Evolutionary conservation across 1,139 yeast species (phyloP).

Genomic region (Petasospora rhodanensis): DNA sequence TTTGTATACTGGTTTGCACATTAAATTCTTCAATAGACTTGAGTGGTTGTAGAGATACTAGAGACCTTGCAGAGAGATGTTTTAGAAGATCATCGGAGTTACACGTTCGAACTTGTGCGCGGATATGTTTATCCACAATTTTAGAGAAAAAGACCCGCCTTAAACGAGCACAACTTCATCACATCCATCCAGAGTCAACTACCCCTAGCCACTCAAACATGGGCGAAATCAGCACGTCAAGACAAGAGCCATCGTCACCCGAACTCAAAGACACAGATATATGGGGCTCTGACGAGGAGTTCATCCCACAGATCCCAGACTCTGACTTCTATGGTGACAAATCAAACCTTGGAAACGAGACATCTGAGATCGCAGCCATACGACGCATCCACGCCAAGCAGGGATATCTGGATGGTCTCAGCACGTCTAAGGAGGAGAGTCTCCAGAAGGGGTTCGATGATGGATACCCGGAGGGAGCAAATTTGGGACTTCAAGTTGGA

Average conservation of each 20-base stretch:
- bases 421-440: conserved; percentile 62
- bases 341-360: conserved; percentile 13
- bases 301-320: conserved; percentile 5
- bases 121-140: no score
- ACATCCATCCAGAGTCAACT: no score
- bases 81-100: no score
- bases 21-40: no score
- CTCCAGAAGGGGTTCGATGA: conserved; percentile 78
- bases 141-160: no score
- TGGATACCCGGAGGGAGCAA: conserved; percentile 75
- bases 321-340: conserved; percentile 23
- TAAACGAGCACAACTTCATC: no score
- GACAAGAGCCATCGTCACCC: conserved; percentile 3
- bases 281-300: conserved; percentile 36
- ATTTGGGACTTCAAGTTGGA: conserved; percentile 65
- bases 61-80: no score
- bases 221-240: conserved; percentile 7
- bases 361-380: conserved; percentile 31
- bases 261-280: conserved; percentile 31
- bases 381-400: conserved; percentile 69
- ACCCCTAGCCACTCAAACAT: no score
- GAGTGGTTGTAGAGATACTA: no score
- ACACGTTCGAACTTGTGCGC: no score
- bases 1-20: no score
- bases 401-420: conserved; percentile 81